phyloP scores from a whole-genome alignment of 2,329 filamentous ascomycete species.

The Alternaria arbusti region DNA sequence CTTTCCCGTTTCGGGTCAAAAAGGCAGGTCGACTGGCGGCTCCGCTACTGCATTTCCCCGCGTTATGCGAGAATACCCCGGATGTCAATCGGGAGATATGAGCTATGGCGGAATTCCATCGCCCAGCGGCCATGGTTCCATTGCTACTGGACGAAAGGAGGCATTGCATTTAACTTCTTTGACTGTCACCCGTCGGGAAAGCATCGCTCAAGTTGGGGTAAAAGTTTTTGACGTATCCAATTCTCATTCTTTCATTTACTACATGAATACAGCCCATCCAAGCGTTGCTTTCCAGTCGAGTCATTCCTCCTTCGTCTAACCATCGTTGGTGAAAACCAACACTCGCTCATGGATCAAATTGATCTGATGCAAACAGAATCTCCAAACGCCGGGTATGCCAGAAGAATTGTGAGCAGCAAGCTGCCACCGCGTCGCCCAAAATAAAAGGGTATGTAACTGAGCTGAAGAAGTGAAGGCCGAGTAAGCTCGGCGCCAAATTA shows the following conservation, averaged over 20 bases:
- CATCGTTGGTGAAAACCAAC: slow-evolving; percentile 5
- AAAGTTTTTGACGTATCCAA: slow-evolving; percentile 14
- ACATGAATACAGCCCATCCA: slow-evolving; percentile 36
- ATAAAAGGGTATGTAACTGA: slow-evolving; percentile 40
- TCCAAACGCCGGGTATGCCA: slow-evolving; percentile 43
- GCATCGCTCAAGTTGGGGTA: background rate
- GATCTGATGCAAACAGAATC: slow-evolving; percentile 23
- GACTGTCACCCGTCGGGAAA: background rate
- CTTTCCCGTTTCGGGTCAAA: slow-evolving; percentile 4
- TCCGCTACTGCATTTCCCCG: slow-evolving; percentile 12
- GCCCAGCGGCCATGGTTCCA: background rate
- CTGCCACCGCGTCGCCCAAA: slow-evolving; percentile 27
- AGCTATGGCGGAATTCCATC: background rate
- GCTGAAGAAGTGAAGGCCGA: slow-evolving; percentile 31
- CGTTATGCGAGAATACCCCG: slow-evolving; percentile 20
- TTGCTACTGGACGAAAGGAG: background rate
- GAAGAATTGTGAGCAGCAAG: slow-evolving; percentile 31
- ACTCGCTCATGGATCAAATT: slow-evolving; percentile 14
- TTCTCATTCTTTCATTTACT: slow-evolving; percentile 35
- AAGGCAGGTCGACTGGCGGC: slow-evolving; percentile 2
- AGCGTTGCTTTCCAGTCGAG: slow-evolving; percentile 19
- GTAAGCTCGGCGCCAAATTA: slow-evolving; percentile 36
- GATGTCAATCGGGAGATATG: slow-evolving; percentile 1
- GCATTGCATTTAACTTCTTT: background rate
- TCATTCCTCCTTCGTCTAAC: slow-evolving; percentile 16